Evolutionary conservation across 2,329 filamentous ascomycete species (phyloP), one percentile per base, ranked within the genome.

Genomic region (Paraphaeosphaeria sporulosa): DNA sequence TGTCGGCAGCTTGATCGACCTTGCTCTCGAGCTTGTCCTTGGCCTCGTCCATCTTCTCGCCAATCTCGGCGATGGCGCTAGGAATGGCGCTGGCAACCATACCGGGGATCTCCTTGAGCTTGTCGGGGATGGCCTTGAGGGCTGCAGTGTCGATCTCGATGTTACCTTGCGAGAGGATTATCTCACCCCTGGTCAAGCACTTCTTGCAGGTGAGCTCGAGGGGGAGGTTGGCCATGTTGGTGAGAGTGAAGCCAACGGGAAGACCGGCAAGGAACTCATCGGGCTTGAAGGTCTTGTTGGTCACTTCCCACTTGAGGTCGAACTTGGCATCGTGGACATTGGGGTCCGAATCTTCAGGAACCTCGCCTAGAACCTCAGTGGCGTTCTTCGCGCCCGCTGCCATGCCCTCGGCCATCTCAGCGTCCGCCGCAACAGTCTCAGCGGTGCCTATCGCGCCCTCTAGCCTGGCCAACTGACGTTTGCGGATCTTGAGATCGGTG

Each of bases 201-300:
- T 74, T 73, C 60, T 75, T 77, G 65, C 77, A 79, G 13, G 71
- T 71, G n/a, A 78, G 57, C 17, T 71, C 72, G 38, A 75, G 44
- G 1, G 74, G 73, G 15, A 66, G 23, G 30, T 65, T 57, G 21
- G 57, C 58, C 1, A 71, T 34, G 30, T 65, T 57, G 12, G 71
- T 70, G 7, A 69, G 30, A 9, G 60, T 38, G 12, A 65, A 9
- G 6, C 52, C 52, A 23, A 60, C 60, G 4, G 58, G 58, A 34
- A 73, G 52, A 1, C 63, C 62, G 2, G 50, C 51, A 1, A 69
- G 54, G 38, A 75, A 70, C 17, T 65, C 63, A 4, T 59, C 54
- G 43, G 64, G 40, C 4, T 46, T n/a, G 44, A 75, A 73, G 8
- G 73, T 70, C 27, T 66, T 69, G 60, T 73, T 61, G 19, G 72